Percentiles rank a stretch among this genome's conserved stretches.
Conservation (phyloP, 1,284 basidiomycete genomes). For the Singerocomus inundabilis region DNA sequence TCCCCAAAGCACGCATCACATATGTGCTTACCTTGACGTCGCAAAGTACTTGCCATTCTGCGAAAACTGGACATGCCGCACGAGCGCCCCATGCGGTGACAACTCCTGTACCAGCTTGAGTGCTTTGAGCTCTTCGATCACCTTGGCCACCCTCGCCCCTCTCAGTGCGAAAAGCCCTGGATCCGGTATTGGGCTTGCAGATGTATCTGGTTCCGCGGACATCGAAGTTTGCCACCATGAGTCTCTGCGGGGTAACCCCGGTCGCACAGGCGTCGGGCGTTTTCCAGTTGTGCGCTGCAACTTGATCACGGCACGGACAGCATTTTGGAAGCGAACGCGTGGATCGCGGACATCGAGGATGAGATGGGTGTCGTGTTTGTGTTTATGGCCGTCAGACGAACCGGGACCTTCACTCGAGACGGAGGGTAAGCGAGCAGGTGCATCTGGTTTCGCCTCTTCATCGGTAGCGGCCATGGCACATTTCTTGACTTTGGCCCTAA, state of each 20-base stretch:
- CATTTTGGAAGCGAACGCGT: constrained; percentile 33
- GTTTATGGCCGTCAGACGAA: neutral
- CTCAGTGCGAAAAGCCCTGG: constrained; percentile 41
- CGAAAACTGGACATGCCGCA: constrained; percentile 40
- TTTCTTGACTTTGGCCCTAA: neutral
- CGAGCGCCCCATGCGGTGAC: constrained; percentile 32
- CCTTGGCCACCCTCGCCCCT: constrained; percentile 50
- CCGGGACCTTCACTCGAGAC: constrained; percentile 5
- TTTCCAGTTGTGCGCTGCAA: constrained; percentile 31
- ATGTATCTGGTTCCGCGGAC: constrained; percentile 19
- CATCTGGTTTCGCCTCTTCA: neutral
- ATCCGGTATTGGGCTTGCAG: constrained; percentile 36
- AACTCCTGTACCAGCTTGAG: constrained; percentile 57
- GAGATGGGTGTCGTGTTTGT: constrained; percentile 15
- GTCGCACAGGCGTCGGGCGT: constrained; percentile 15
- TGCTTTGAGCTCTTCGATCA: constrained; percentile 56
- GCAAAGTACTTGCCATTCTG: constrained; percentile 38
- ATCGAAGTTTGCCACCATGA: constrained; percentile 32
- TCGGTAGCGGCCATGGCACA: neutral
- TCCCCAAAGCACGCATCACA: neutral
- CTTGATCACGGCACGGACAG: constrained; percentile 32
- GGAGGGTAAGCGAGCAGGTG: neutral
- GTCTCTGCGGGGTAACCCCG: constrained; percentile 25
- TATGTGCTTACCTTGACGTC: constrained; percentile 31
- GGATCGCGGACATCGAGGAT: constrained; percentile 26